Conservation (phyloP, 768 basidiomycete genomes). For the Chalciporus chontae region DNA sequence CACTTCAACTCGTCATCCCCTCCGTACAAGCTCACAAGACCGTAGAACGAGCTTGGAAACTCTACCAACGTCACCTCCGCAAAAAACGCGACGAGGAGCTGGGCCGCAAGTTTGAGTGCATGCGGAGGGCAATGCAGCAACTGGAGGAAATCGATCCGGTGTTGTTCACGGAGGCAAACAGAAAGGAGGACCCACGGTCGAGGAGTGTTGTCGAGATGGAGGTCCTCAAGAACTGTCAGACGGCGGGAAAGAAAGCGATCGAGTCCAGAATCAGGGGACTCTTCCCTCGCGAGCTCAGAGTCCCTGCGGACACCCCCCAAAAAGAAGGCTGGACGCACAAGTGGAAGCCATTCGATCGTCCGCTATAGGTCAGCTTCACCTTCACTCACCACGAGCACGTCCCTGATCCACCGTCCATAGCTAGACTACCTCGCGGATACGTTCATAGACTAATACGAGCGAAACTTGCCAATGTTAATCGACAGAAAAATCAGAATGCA, state of each 20-base stretch:
- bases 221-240: slow-evolving; percentile 57
- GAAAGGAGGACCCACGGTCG: slow-evolving; percentile 68
- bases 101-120: slow-evolving; percentile 72
- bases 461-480: not conserved
- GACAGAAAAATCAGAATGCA: slow-evolving; percentile 17
- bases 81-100: slow-evolving; percentile 66
- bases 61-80: slow-evolving; percentile 74
- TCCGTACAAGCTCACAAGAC: slow-evolving; percentile 89
- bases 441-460: slow-evolving; percentile 1
- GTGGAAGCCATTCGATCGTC: slow-evolving; percentile 68
- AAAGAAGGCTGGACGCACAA: slow-evolving; percentile 82
- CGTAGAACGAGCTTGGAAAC: slow-evolving; percentile 85
- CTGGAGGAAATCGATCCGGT: slow-evolving; percentile 49
- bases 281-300: slow-evolving; percentile 83
- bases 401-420: not conserved
- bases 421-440: not conserved
- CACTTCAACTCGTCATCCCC: slow-evolving; percentile 81
- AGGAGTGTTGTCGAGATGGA: slow-evolving; percentile 56
- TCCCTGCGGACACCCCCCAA: slow-evolving; percentile 84
- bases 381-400: not conserved
- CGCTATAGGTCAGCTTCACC: slow-evolving; percentile 31
- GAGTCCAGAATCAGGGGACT: slow-evolving; percentile 78
- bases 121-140: slow-evolving; percentile 84
- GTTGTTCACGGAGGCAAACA: slow-evolving; percentile 70
- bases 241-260: slow-evolving; percentile 62